Percentiles rank a stretch among this genome's conserved stretches.
Conservation (phyloP, 768 basidiomycete genomes). For the Lactarius trivialis region DNA sequence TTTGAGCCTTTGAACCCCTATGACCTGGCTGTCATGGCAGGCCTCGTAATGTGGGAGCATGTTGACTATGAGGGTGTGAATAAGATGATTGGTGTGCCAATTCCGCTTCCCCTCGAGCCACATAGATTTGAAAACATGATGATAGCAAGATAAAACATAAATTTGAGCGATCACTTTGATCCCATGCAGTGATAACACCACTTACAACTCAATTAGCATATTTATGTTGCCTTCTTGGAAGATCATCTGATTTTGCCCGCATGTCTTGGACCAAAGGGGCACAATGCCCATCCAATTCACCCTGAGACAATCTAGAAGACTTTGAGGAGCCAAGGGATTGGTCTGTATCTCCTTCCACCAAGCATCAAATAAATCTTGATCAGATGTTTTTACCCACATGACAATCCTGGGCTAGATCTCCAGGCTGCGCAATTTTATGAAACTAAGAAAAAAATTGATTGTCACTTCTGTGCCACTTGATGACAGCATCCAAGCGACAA, state of each 20-base stretch:
- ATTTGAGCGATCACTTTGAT: no score
- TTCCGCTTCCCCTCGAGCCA: neutral
- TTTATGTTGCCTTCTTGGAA: neutral
- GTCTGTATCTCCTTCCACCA: no score
- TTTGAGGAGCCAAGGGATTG: neutral
- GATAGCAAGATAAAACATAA: no score
- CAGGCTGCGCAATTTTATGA: no score
- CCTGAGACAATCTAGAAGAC: neutral
- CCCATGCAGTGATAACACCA: neutral
- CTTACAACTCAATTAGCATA: neutral
- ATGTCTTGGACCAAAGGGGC: neutral
- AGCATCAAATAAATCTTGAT: no score
- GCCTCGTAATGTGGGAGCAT: neutral
- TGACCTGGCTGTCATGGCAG: neutral
- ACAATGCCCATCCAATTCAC: neutral
- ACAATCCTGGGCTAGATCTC: no score
- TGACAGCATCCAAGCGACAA: no score
- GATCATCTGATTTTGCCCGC: neutral
- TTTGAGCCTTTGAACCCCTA: neutral
- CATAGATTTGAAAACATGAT: neutral
- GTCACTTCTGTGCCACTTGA: no score
- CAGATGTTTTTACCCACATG: no score
- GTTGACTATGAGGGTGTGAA: neutral
- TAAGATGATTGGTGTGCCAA: neutral
- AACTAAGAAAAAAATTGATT: no score